These are phyloP conservation scores for Leccinum variicolor DNA, from an alignment of 768 basidiomycete species.

Conservation along the genomic window DNA sequence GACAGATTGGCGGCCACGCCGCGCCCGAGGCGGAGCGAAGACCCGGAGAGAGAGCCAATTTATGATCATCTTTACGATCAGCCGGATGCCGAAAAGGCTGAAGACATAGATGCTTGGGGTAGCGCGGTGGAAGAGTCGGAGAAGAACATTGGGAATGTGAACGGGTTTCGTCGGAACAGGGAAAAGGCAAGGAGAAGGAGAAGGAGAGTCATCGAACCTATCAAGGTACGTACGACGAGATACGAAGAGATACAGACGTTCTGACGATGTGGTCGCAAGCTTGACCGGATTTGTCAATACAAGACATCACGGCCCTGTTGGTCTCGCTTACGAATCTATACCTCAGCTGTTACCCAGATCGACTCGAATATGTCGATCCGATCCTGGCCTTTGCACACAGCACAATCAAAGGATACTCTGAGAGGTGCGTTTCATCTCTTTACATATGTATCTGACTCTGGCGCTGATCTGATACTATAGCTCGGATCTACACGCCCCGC, in stretches of 20 bases:
- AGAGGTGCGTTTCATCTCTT: slow-evolving; percentile 51
- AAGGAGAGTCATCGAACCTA: slow-evolving; percentile 58
- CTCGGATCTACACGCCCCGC: slow-evolving; percentile 85
- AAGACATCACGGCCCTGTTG: slow-evolving; percentile 94
- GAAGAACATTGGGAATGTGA: slow-evolving; percentile 8
- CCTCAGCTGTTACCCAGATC: slow-evolving; percentile 94
- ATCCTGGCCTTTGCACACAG: slow-evolving; percentile 87
- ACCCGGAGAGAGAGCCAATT: slow-evolving; percentile 48
- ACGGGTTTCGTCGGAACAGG: slow-evolving; percentile 18
- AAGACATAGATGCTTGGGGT: slow-evolving; percentile 20
- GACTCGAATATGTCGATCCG: slow-evolving; percentile 96
- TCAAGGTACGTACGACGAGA: slow-evolving; percentile 67
- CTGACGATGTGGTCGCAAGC: slow-evolving; percentile 53
- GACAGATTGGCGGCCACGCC: slow-evolving; percentile 37
- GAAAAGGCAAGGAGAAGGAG: too few species aligned
- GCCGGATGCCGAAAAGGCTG: slow-evolving; percentile 14
- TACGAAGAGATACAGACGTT: background rate
- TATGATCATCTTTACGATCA: slow-evolving; percentile 45
- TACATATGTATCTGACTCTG: background rate
- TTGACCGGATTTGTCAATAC: slow-evolving; percentile 93
- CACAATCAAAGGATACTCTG: slow-evolving; percentile 80
- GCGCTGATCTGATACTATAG: slow-evolving; percentile 34
- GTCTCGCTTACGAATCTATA: slow-evolving; percentile 90
- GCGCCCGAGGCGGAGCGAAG: slow-evolving; percentile 1
- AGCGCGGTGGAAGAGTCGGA: slow-evolving; percentile 11